Base-by-base conservation (phyloP, 2,329 filamentous ascomycete species). In the Coniochaeta sp. region DNA sequence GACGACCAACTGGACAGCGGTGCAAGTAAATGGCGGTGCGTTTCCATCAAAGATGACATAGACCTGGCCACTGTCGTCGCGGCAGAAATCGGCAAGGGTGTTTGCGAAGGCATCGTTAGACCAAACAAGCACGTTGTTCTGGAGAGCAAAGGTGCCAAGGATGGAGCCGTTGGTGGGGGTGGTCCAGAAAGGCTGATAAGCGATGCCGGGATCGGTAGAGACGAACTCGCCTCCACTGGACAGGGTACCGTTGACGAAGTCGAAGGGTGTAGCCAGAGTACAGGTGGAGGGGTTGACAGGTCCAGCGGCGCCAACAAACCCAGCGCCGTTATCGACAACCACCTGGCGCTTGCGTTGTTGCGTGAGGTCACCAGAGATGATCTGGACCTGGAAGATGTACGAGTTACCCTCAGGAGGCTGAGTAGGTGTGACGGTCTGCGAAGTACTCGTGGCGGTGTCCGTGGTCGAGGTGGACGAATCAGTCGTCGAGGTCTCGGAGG, bases 71-170 rank as follows among this genome's bases (percentile, higher is more conserved):
- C 47, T 44, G 11, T 50, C 14, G 22, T 65, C 62, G 40, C 64
- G 60, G 61, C 70, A 72, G 64, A 68, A 72, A 6, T 63, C 62
- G 1, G 70, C 67, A 34, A 63, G 56, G 19, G 67, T 68, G 14
- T 59, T 58, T 36, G 58, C 57, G 60, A 72, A 72, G 12, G 54
- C 58, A 5, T n/a, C 47, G 59, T 71, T 68, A 60, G 60, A 64
- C 70, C 70, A 72, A 58, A 66, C 61, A 19, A 72, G 62, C 24
- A 61, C 14, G 54, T 14, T n/a, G 19, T 62, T 63, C 33, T 64
- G 58, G 44, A 65, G 56, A 7, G 65, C 60, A 17, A 60, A 63
- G 61, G 67, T 67, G 12, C 60, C 66, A 11, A 40, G 60, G 31
- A 61, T 59, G 38, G 65, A 59, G 17, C 60, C 2, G 14, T 61